Evolutionary conservation across 306 rosid genomes (phyloP), one percentile per base, ranked within the genome.

Genomic region (Dalbergia oliveri): DNA sequence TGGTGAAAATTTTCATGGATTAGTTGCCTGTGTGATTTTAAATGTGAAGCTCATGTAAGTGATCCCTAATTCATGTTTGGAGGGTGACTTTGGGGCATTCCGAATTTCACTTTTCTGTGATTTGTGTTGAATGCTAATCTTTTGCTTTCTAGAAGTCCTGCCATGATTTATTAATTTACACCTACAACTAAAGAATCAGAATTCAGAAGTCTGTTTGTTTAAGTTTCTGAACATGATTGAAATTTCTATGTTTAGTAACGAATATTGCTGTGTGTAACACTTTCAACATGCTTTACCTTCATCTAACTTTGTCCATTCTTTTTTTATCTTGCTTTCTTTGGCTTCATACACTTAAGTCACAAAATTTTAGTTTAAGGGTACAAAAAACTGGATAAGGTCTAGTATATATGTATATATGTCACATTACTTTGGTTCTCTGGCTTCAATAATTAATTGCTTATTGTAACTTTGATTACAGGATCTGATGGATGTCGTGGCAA

Each of bases 401-500:
- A 37, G 6, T 37, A 37, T 16, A 33, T 26, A 26, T 26, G 18
- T 66, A n/a, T n/a, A n/a, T n/a, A 31, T 74, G 31, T 57, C 31
- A 43, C 69, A 39, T n/a, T n/a, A n/a, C n/a, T n/a, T n/a, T n/a
- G n/a, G n/a, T n/a, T n/a, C n/a, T n/a, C n/a, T n/a, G n/a, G n/a
- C n/a, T n/a, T n/a, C n/a, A n/a, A n/a, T n/a, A n/a, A n/a, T 49
- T 83, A 4, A 26, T 2, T 26, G 3, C 13, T 86, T 31, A 80
- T 56, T 70, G 11, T 53, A 6, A 51, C 12, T 76, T 7, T 44
- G 34, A 0, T 84, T 49, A 74, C 94, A 90, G 91, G 16, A 23
- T 80, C 72, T 90, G 79, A 44, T 88, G 69, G 35, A 21, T 16
- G 75, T 75, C 59, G 80, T 90, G 71, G 83, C 82, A 11, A 59